These are phyloP conservation scores for Oenanthe sinensis DNA, from an alignment of 129 eudicot genomes.

Conservation along the genomic window DNA sequence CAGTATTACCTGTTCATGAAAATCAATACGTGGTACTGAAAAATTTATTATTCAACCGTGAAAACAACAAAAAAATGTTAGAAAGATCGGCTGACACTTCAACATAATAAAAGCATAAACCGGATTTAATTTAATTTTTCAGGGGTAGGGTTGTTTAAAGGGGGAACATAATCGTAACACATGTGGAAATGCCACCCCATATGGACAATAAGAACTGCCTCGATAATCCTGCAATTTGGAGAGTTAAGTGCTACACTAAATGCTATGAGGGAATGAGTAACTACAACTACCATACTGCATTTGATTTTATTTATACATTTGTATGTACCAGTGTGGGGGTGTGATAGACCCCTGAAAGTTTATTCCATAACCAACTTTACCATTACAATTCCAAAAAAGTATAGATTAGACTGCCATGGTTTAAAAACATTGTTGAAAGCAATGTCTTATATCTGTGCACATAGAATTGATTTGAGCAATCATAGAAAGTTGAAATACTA, in stretches of 20 bases:
- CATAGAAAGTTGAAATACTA: too few species aligned
- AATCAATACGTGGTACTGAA: neutral
- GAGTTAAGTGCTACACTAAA: neutral
- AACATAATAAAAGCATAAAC: neutral
- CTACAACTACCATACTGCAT: neutral
- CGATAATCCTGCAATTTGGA: neutral
- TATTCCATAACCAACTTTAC: too few species aligned
- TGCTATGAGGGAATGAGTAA: neutral
- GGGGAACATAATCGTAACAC: neutral
- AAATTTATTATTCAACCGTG: neutral
- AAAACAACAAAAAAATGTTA: neutral
- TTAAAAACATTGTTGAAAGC: too few species aligned
- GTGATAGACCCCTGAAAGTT: too few species aligned
- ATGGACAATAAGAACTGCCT: neutral
- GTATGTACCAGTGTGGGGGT: too few species aligned
- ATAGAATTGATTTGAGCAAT: too few species aligned
- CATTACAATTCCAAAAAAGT: too few species aligned
- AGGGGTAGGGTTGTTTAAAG: neutral
- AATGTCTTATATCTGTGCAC: too few species aligned
- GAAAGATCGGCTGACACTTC: neutral
- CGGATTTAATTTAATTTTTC: neutral
- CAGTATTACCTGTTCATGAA: constrained; percentile 49
- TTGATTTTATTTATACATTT: too few species aligned
- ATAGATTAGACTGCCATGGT: too few species aligned
- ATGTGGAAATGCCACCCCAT: neutral